Percentiles rank a stretch among this genome's conserved stretches.
Evolutionary conservation across 768 basidiomycete genomes (phyloP).

Genomic region (Leccinum uliginosum): DNA sequence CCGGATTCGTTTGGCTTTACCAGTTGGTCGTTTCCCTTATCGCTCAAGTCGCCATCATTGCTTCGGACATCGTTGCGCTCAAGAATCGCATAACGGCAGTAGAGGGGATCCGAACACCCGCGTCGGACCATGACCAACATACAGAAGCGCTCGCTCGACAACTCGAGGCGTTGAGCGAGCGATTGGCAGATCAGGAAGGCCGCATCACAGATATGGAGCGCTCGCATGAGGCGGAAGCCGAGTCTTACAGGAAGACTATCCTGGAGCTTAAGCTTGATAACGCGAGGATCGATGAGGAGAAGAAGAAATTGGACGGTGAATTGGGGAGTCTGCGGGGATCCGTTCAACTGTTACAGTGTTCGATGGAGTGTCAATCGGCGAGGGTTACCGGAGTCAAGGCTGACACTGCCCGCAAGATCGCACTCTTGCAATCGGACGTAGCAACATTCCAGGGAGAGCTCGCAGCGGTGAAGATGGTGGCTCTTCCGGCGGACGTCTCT

Average conservation of each 20-base stretch:
- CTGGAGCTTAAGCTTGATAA: constrained; percentile 12
- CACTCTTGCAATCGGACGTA: constrained; percentile 16
- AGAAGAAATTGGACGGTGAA: constrained; percentile 3
- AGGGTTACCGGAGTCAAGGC: constrained; percentile 12
- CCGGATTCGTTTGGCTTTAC: constrained; percentile 5
- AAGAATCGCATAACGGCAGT: constrained; percentile 14
- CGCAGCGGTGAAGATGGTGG: constrained; percentile 2
- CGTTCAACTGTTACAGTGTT: not conserved
- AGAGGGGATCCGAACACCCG: constrained; percentile 3
- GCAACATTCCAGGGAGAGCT: constrained; percentile 7
- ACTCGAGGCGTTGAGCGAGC: constrained; percentile 7
- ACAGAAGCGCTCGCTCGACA: constrained; percentile 5
- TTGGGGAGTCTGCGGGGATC: constrained; percentile 5
- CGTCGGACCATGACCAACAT: not conserved
- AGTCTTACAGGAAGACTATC: constrained; percentile 1
- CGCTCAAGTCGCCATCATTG: constrained; percentile 1
- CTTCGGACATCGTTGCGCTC: constrained; percentile 14
- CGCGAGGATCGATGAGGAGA: constrained; percentile 3
- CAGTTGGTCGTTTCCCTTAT: constrained; percentile 3
- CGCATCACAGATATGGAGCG: constrained; percentile 7
- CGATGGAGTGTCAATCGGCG: constrained; percentile 14
- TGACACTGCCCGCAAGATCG: constrained; percentile 15
- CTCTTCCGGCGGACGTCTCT: not conserved
- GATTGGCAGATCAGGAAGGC: constrained; percentile 11
- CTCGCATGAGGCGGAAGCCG: constrained; percentile 5